Evolutionary conservation across 306 rosid genomes (phyloP), one percentile per base, ranked within the genome.

Genomic region (Mimosa bimucronata): DNA sequence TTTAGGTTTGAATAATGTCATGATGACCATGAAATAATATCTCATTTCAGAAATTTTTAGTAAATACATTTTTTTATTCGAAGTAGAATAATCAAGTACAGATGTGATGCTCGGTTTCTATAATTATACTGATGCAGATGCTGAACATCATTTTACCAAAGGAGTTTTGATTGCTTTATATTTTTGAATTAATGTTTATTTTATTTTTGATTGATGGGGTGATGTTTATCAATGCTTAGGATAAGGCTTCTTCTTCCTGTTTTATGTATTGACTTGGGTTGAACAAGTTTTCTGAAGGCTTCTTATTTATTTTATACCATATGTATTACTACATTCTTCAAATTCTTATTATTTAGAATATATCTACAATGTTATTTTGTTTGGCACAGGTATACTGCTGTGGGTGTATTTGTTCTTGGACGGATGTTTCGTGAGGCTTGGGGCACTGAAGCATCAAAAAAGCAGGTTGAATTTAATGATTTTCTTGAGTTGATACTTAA

Each of bases 351-450:
- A 64, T 30, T 29, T 19, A 55, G 48, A 26, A 55, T 79, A 26
- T 40, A 42, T 4, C 44, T 44, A 16, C 44, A 48, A 79, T 4
- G 2, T 77, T 41, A 19, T 74, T 67, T 57, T 77, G 73, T 45
- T 75, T 77, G 45, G 34, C 81, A 57, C 88, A 95, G 98, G 88
- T 95, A 92, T 88, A 95, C 98, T 76, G 98, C 98, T 67, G 98
- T 95, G 21, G 98, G 98, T 77, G 97, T 95, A 77, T 95, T 95
- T 89, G 98, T 95, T 82, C 97, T 95, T 87, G 98, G 98, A 76
- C 85, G 96, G 82, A 90, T 89, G 88, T 90, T 95, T 86, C 84
- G 77, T 44, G 97, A 90, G 86, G 92, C 96, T 73, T 95, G 98
- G 98, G 98, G 97, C 81, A 26, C 82, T 79, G 91, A 78, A 84